Base-by-base conservation (phyloP, 2,329 filamentous ascomycete genomes). In the Periglandula ipomoeae region DNA sequence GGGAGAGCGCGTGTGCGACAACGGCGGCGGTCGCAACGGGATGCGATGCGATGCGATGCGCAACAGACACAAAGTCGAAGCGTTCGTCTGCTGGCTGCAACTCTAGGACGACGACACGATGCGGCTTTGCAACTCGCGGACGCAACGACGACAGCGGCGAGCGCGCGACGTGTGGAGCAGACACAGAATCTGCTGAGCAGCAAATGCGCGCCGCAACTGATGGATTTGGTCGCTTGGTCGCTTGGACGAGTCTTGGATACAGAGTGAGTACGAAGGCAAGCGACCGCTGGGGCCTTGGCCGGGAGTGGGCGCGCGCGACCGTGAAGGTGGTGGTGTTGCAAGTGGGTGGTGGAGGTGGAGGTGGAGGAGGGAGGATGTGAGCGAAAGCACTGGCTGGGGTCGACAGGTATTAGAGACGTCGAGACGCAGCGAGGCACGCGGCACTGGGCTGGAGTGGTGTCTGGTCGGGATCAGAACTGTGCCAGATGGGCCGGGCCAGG, bases 261-360 rank as follows among this genome's bases (percentile, higher is more conserved):
- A 38, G 19, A 44, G 38, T 38, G 46, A 35, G 40, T 27, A 40
- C 48, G 32, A 46, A 37, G 15, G 41, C 37, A 26, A 40, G 43
- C 19, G 43, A 46, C 43, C 13, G 47, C 50, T 49, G 47, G 47
- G 43, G 44, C 44, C 47, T 32, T 49, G 54, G 52, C 55, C 50
- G 53, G 50, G 51, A 52, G 53, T 52, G 53, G 50, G 50, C 49
- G 52, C 49, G 53, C 46, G 53, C 50, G 53, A 51, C 35, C 35
- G 39, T 37, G 47, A 44, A 43, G 26, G 20, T 19, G 32, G 49
- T 52, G 48, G 47, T 53, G 48, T 42, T 50, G 49, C 45, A 41
- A 51, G 40, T 56, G 52, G 52, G 51, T 55, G 55, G 52, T 54
- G 52, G 47, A 50, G 44, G 43, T 49, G 55, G 50, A 47, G 50